These are phyloP conservation scores for Suhomyces ambrosiae DNA, from an alignment of 1,139 yeast genomes.

Conservation along the genomic window DNA sequence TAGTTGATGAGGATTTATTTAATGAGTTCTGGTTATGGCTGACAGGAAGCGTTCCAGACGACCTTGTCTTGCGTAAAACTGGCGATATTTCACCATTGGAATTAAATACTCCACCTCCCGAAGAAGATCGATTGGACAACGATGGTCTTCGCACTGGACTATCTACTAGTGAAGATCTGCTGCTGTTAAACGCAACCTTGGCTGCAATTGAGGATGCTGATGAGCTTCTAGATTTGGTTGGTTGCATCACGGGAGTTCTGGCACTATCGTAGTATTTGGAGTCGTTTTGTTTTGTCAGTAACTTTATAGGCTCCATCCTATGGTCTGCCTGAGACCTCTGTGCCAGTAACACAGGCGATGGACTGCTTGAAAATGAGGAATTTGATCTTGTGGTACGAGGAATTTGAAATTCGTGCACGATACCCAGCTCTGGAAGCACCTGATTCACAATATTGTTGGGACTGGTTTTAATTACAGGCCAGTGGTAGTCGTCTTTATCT, in stretches of 20 bases:
- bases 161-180: slow-evolving; percentile 20
- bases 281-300: slow-evolving; percentile 1
- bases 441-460: slow-evolving; percentile 15
- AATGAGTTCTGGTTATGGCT: neutral
- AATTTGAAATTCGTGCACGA: slow-evolving; percentile 13
- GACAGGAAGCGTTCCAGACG: slow-evolving; percentile 19
- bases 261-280: neutral
- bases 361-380: slow-evolving; percentile 8
- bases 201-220: slow-evolving; percentile 39
- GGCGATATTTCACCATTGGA: slow-evolving; percentile 12
- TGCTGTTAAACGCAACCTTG: slow-evolving; percentile 31
- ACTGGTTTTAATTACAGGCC: slow-evolving; percentile 17
- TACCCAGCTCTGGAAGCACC: slow-evolving; percentile 12
- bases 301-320: neutral
- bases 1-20: neutral
- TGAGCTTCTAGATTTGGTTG: slow-evolving; percentile 17
- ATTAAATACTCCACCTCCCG: slow-evolving; percentile 4
- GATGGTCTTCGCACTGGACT: slow-evolving; percentile 18
- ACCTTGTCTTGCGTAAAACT: slow-evolving; percentile 18
- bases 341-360: slow-evolving; percentile 11
- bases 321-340: slow-evolving; percentile 2
- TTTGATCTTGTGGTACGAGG: slow-evolving; percentile 7
- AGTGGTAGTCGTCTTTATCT: slow-evolving; percentile 13
- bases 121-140: slow-evolving; percentile 14
- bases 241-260: slow-evolving; percentile 2